Evolutionary conservation across 2,329 filamentous ascomycete species (phyloP).

Genomic region (Fusarium sp.): DNA sequence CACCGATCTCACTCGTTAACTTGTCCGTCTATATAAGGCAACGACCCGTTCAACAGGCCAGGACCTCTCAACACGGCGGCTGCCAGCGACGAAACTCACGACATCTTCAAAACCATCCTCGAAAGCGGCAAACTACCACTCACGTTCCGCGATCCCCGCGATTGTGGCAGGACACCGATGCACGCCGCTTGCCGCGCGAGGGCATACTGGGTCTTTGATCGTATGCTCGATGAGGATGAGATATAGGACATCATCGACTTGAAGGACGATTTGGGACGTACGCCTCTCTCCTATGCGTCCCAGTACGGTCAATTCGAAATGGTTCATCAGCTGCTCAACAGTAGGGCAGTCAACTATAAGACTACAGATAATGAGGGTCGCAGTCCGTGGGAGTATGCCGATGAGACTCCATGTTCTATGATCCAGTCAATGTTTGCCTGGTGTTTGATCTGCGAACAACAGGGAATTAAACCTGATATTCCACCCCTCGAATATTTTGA

Average conservation of each 20-base stretch:
- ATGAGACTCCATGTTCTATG: no score
- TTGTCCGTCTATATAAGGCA: no score
- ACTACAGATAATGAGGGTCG: no score
- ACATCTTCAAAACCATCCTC: neutral
- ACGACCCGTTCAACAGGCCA: no score
- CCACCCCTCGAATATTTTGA: no score
- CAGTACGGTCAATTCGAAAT: rapidly evolving
- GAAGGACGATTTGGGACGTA: neutral
- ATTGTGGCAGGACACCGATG: neutral
- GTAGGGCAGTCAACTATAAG: neutral
- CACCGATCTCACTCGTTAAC: neutral
- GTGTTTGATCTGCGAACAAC: no score
- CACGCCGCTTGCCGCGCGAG: neutral
- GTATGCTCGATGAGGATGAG: rapidly evolving
- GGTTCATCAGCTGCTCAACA: neutral
- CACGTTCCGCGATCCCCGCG: neutral
- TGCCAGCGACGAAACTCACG: neutral
- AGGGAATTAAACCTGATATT: no score
- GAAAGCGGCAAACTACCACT: neutral
- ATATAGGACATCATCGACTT: neutral
- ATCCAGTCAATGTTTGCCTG: no score
- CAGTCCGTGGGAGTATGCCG: no score
- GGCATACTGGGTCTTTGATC: rapidly evolving
- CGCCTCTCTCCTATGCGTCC: neutral
- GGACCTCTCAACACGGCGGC: neutral